Evolutionary conservation across 176 grass and related monocot species (phyloP).

Genomic region (Oryza australiensis): DNA sequence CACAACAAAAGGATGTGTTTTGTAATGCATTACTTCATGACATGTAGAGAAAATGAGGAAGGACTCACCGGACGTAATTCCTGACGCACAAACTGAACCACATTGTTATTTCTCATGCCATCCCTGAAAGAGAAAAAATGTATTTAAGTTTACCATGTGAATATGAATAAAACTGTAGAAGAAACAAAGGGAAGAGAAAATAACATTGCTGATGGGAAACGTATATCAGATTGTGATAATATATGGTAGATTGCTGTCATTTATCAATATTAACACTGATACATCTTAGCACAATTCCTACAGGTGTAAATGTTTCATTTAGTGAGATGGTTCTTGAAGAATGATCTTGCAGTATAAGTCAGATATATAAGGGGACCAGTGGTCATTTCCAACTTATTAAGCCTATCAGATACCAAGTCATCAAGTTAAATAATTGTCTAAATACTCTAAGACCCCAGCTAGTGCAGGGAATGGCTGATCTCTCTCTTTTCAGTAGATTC

Average conservation of each 20-base stretch:
- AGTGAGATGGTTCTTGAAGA: neutral
- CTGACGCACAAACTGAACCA: neutral
- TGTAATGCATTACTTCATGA: neutral
- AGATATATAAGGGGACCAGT: neutral
- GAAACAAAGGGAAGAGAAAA: neutral
- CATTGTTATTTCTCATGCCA: neutral
- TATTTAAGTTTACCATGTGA: neutral
- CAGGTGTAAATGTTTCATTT: slow-evolving; percentile 17
- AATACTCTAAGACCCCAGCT: neutral
- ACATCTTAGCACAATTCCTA: neutral
- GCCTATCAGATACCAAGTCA: neutral
- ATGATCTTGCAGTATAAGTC: neutral
- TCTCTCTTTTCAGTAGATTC: neutral
- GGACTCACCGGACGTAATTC: slow-evolving; percentile 14
- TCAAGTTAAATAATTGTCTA: neutral
- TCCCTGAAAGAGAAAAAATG: slow-evolving; percentile 12
- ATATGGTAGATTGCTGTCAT: slow-evolving; percentile 3
- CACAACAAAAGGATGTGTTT: neutral
- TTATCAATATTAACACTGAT: slow-evolving; percentile 1
- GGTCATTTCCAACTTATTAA: neutral
- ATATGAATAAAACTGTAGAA: slow-evolving; percentile 8
- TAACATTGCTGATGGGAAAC: too few species aligned
- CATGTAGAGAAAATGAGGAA: neutral
- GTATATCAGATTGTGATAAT: neutral
- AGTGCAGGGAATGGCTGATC: neutral